phyloP scores from a whole-genome alignment of 2,329 filamentous ascomycete genomes.

The Ophiostoma piceae region DNA sequence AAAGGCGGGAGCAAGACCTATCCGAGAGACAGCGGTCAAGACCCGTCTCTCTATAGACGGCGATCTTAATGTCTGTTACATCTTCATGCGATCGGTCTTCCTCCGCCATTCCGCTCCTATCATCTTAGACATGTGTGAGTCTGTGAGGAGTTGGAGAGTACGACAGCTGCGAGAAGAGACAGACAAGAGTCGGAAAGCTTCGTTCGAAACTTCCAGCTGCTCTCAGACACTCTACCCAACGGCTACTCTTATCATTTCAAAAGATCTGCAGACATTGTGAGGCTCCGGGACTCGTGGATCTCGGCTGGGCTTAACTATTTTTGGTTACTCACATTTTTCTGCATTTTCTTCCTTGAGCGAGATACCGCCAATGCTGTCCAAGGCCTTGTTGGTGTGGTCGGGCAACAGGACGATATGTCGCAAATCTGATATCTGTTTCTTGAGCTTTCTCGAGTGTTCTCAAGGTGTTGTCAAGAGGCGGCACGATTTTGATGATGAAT shows the following conservation, averaged over 20 bases:
- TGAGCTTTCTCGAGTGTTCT: too few species aligned
- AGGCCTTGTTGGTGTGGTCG: not conserved
- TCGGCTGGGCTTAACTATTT: not conserved
- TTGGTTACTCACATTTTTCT: not conserved
- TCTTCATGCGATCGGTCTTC: not conserved
- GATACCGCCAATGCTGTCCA: not conserved
- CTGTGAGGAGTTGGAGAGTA: not conserved
- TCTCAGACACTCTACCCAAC: not conserved
- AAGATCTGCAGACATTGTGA: not conserved
- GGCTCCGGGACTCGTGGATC: not conserved
- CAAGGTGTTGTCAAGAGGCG: not conserved
- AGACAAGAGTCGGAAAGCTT: not conserved
- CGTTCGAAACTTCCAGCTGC: not conserved
- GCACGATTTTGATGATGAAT: not conserved
- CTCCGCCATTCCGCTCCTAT: slow-evolving; percentile 7
- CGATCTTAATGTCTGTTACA: not conserved
- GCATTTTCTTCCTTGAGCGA: not conserved
- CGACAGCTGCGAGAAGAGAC: not conserved
- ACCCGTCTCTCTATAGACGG: not conserved
- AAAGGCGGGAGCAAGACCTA: not conserved
- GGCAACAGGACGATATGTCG: not conserved
- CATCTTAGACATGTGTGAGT: not conserved
- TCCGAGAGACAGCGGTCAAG: not conserved
- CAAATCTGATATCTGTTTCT: not conserved
- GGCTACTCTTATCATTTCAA: not conserved